These are phyloP conservation scores for Trametes sanguinea DNA, from an alignment of 768 basidiomycete species.

Conservation along the genomic window DNA sequence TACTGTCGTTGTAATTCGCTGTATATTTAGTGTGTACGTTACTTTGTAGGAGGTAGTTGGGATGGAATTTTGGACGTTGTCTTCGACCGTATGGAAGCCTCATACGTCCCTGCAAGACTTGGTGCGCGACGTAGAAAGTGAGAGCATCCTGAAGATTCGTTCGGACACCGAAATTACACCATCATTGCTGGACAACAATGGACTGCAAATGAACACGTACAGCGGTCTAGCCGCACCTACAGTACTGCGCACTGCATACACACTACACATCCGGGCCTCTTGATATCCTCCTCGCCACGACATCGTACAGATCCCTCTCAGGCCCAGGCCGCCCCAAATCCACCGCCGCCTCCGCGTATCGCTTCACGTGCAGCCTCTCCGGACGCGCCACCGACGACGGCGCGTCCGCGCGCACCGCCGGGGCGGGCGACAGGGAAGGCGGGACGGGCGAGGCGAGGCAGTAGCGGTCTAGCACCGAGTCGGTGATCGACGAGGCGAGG, in stretches of 20 bases:
- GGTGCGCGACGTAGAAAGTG: too few relatives aligned
- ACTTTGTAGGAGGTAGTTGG: background rate
- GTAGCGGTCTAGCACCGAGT: conserved; percentile 29
- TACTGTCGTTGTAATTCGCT: background rate
- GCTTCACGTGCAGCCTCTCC: conserved; percentile 24
- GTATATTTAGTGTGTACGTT: background rate
- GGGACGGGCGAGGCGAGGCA: conserved; percentile 29
- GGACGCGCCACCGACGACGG: conserved; percentile 12
- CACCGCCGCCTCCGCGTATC: conserved; percentile 10
- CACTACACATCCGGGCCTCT: background rate
- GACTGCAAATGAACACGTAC: background rate
- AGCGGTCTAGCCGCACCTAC: background rate
- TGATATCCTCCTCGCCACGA: conserved; percentile 10
- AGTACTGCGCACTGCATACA: too few relatives aligned
- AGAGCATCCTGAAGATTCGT: too few relatives aligned
- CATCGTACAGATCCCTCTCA: conserved; percentile 16
- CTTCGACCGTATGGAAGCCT: too few relatives aligned
- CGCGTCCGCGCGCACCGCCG: background rate
- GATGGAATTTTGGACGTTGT: too few relatives aligned
- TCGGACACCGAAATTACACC: too few relatives aligned
- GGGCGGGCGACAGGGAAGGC: conserved; percentile 10
- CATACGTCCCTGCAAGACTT: too few relatives aligned
- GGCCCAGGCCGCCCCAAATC: conserved; percentile 10
- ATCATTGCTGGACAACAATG: too few relatives aligned
- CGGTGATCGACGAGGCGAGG: conserved; percentile 22